Conservation (phyloP, 2,329 filamentous ascomycete species). For the Alternaria triticina region DNA sequence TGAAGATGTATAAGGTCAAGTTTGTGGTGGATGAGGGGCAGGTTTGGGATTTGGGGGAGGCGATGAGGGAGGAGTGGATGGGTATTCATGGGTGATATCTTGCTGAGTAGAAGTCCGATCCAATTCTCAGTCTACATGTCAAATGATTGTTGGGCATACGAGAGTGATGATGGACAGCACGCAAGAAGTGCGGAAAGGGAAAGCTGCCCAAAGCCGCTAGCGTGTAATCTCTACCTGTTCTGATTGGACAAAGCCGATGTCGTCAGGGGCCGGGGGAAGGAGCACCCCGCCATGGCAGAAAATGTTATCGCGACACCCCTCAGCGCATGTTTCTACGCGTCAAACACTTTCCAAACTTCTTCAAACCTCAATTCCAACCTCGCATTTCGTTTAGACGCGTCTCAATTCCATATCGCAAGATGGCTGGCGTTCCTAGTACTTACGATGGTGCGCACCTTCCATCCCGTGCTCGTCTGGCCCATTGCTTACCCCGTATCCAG, state of each 20-base stretch:
- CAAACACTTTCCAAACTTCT: not conserved
- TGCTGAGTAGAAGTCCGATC: not conserved
- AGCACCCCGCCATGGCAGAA: slow-evolving; percentile 29
- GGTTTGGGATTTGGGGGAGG: slow-evolving; percentile 9
- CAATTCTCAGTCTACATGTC: too few species aligned
- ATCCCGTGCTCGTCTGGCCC: not conserved
- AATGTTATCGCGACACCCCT: slow-evolving; percentile 23
- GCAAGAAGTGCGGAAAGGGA: not conserved
- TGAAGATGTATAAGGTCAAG: slow-evolving; percentile 13
- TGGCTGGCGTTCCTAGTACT: slow-evolving; percentile 43
- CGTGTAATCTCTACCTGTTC: not conserved
- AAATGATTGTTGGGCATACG: too few species aligned
- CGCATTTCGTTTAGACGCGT: slow-evolving; percentile 15
- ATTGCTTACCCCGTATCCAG: slow-evolving; percentile 36
- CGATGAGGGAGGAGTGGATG: slow-evolving; percentile 7
- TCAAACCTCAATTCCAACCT: not conserved
- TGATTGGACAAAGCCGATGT: slow-evolving; percentile 24
- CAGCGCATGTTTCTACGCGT: slow-evolving; percentile 27
- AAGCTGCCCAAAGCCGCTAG: not conserved
- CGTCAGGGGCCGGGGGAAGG: slow-evolving; percentile 30
- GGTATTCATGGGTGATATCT: slow-evolving; percentile 1
- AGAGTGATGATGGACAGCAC: not conserved
- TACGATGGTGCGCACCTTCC: slow-evolving; percentile 34
- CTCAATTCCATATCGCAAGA: slow-evolving; percentile 38
- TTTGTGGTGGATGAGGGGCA: slow-evolving; percentile 23